Conservation (phyloP, 1,139 yeast genomes). For the Magnusiomyces paraingens region DNA sequence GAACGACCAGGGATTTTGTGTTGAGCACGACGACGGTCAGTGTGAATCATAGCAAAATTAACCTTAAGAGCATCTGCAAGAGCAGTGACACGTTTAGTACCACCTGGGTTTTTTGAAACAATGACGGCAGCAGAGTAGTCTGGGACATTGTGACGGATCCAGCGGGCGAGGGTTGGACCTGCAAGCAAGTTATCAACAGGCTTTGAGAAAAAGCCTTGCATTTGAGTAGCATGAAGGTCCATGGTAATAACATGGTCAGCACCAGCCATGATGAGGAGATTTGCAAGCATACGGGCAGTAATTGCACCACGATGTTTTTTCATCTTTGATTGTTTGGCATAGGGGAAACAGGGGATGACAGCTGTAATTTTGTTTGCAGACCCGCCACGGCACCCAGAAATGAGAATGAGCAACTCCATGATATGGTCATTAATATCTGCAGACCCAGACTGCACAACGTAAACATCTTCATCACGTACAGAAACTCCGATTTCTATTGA, state of each 20-base stretch:
- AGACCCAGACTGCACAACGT: conserved; percentile 90
- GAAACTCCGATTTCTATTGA: conserved; percentile 92
- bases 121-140: conserved; percentile 84
- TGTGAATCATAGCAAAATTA: conserved; percentile 97
- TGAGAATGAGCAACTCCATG: conserved; percentile 89
- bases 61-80: conserved; percentile 92
- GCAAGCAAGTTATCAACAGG: conserved; percentile 96
- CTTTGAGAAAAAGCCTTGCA: conserved; percentile 97
- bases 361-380: conserved; percentile 96
- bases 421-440: conserved; percentile 88
- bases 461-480: conserved; percentile 94
- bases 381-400: conserved; percentile 95
- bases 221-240: conserved; percentile 97
- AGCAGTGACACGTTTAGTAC: conserved; percentile 95
- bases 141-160: conserved; percentile 88
- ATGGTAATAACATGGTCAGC: conserved; percentile 97
- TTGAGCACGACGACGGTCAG: conserved; percentile 88
- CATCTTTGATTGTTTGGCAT: conserved; percentile 96
- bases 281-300: conserved; percentile 98
- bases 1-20: conserved; percentile 36
- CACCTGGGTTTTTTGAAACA: conserved; percentile 97
- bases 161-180: conserved; percentile 91
- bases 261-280: conserved; percentile 93
- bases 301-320: conserved; percentile 98
- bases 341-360: conserved; percentile 95